These are phyloP conservation scores for Deinandra increscens DNA, from an alignment of 129 eudicot species.

Conservation along the genomic window DNA sequence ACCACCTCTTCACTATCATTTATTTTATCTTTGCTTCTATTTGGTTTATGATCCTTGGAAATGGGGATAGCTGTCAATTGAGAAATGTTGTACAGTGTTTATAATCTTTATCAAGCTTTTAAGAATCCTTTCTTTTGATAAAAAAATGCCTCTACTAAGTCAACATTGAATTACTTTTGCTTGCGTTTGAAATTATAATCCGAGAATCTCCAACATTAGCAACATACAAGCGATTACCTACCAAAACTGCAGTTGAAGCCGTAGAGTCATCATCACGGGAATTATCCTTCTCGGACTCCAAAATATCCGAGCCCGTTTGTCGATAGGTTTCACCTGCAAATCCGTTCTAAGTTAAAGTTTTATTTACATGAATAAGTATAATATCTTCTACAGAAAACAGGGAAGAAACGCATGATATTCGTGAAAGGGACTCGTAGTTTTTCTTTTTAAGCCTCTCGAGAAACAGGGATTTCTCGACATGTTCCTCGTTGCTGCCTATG, in stretches of 20 bases:
- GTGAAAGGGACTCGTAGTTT: slow-evolving; percentile 32
- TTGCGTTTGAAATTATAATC: slow-evolving; percentile 71
- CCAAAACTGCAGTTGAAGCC: slow-evolving; percentile 89
- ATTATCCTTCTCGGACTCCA: slow-evolving; percentile 77
- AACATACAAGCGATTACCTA: slow-evolving; percentile 77
- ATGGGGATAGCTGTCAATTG: slow-evolving; percentile 67
- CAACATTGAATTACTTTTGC: slow-evolving; percentile 55
- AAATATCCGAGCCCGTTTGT: slow-evolving; percentile 60
- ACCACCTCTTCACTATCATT: no score
- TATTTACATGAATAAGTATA: not conserved
- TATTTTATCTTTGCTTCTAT: no score
- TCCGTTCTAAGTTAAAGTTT: slow-evolving; percentile 9
- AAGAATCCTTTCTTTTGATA: not conserved
- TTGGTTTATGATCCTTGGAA: slow-evolving; percentile 91
- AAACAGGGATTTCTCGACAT: no score
- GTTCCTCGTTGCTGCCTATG: no score
- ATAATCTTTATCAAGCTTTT: not conserved
- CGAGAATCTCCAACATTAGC: slow-evolving; percentile 96
- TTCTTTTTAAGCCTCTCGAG: no score
- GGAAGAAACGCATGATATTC: not conserved
- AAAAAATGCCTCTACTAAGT: not conserved
- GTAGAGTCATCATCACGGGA: slow-evolving; percentile 93
- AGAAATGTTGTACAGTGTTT: not conserved
- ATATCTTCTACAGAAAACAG: not conserved
- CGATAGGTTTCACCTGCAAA: slow-evolving; percentile 71